Evolutionary conservation across 1,284 basidiomycete genomes (phyloP).

Genomic region (Dichomitus squalens): DNA sequence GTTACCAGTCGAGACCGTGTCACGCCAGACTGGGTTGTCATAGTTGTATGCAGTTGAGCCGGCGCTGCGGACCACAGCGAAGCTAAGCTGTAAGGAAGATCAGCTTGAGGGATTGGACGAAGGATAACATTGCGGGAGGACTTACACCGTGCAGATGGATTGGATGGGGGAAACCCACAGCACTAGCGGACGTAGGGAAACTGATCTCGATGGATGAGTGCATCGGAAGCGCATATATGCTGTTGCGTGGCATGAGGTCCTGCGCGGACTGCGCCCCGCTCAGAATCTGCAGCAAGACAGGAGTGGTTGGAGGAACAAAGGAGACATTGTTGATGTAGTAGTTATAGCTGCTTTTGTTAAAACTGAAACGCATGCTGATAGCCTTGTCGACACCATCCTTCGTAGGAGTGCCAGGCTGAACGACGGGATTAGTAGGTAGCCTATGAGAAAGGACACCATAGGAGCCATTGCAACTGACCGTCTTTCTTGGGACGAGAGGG

Average conservation of each 20-base stretch:
- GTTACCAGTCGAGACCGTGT: slow-evolving; percentile 32
- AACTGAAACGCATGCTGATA: slow-evolving; percentile 25
- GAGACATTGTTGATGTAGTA: slow-evolving; percentile 29
- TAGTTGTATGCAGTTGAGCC: slow-evolving; percentile 32
- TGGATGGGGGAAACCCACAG: slow-evolving; percentile 36
- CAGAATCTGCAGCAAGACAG: slow-evolving; percentile 40
- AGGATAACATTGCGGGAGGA: background rate
- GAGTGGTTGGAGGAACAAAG: slow-evolving; percentile 29
- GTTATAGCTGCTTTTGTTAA: slow-evolving; percentile 10
- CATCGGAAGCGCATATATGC: slow-evolving; percentile 28
- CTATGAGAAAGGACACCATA: background rate
- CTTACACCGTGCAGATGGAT: slow-evolving; percentile 42
- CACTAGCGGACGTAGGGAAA: too few relatives aligned
- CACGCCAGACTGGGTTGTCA: slow-evolving; percentile 34
- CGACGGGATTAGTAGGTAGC: slow-evolving; percentile 21
- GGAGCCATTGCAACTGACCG: too few relatives aligned
- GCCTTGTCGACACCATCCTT: slow-evolving; percentile 32
- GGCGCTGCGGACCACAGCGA: slow-evolving; percentile 34
- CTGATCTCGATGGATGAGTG: too few relatives aligned
- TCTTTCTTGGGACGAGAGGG: slow-evolving; percentile 5
- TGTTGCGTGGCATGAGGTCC: slow-evolving; percentile 33
- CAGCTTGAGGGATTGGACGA: too few relatives aligned
- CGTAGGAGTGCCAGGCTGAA: too few relatives aligned
- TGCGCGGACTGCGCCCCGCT: slow-evolving; percentile 32
- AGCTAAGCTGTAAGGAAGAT: slow-evolving; percentile 20